Evolutionary conservation across 2,329 filamentous ascomycete genomes (phyloP).

Genomic region (Diaporthe aspalathi): DNA sequence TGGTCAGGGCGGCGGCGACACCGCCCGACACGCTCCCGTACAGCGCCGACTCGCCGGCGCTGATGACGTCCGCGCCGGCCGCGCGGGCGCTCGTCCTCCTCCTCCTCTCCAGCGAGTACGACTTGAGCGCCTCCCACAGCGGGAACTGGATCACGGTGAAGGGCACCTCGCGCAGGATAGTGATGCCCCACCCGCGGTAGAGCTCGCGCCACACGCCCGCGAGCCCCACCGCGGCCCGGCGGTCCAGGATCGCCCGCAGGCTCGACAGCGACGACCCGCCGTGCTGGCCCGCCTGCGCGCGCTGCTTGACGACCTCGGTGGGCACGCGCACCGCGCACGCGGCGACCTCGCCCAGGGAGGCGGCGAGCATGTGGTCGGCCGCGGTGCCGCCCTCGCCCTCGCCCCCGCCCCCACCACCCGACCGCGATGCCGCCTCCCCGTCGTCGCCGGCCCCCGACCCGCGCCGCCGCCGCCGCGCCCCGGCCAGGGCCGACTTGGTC

Average conservation of each 20-base stretch:
- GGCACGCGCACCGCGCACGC: slow-evolving; percentile 94
- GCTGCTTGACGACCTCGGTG: slow-evolving; percentile 96
- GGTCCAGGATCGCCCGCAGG: slow-evolving; percentile 75
- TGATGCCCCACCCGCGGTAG: slow-evolving; percentile 92
- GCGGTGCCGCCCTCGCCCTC: slow-evolving; percentile 43
- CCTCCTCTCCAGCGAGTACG: slow-evolving; percentile 64
- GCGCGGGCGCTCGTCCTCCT: slow-evolving; percentile 39
- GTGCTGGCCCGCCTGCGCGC: slow-evolving; percentile 89
- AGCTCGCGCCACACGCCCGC: slow-evolving; percentile 80
- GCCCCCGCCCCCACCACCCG: slow-evolving; percentile 35
- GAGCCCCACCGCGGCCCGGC: slow-evolving; percentile 58
- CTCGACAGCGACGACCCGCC: slow-evolving; percentile 75
- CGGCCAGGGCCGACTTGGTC: slow-evolving; percentile 68
- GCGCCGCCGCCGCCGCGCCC: not conserved
- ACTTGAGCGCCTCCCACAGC: slow-evolving; percentile 93
- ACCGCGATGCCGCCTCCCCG: slow-evolving; percentile 43
- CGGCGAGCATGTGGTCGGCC: slow-evolving; percentile 82
- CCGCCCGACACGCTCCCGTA: slow-evolving; percentile 88
- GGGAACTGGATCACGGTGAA: slow-evolving; percentile 98
- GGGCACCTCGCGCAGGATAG: slow-evolving; percentile 93
- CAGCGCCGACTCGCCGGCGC: slow-evolving; percentile 82
- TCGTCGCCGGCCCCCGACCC: slow-evolving; percentile 43
- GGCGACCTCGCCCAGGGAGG: slow-evolving; percentile 87
- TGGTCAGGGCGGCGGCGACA: slow-evolving; percentile 88
- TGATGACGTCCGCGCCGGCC: slow-evolving; percentile 57